Conservation (phyloP, 2,329 filamentous ascomycete genomes). For the Paraphaeosphaeria minitans region DNA sequence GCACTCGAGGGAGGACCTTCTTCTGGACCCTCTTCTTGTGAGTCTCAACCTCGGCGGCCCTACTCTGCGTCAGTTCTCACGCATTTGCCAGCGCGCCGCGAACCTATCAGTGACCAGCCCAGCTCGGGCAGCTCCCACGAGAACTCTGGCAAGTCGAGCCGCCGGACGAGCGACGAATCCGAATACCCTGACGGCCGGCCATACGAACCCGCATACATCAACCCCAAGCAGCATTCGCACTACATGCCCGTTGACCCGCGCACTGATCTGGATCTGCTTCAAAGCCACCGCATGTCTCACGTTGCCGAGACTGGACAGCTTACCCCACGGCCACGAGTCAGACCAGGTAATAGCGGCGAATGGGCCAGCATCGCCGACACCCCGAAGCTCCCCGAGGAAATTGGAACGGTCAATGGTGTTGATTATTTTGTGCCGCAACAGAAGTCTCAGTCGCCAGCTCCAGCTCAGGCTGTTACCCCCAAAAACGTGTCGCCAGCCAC, state of each 20-base stretch:
- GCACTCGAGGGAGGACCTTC: slow-evolving; percentile 35
- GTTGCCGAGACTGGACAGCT: slow-evolving; percentile 58
- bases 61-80: slow-evolving; percentile 8
- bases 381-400: slow-evolving; percentile 26
- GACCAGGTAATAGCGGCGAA: slow-evolving; percentile 44
- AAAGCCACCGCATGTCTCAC: slow-evolving; percentile 55
- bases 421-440: slow-evolving; percentile 45
- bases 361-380: slow-evolving; percentile 46
- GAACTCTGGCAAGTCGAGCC: slow-evolving; percentile 40
- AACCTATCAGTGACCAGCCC: slow-evolving; percentile 19
- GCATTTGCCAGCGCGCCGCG: slow-evolving; percentile 28
- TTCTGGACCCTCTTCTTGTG: slow-evolving; percentile 35
- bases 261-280: slow-evolving; percentile 48
- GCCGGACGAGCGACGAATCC: slow-evolving; percentile 42
- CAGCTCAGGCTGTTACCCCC: slow-evolving; percentile 23
- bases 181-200: slow-evolving; percentile 43
- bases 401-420: slow-evolving; percentile 40
- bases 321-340: slow-evolving; percentile 45
- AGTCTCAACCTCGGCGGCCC: slow-evolving; percentile 8
- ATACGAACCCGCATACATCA: slow-evolving; percentile 44
- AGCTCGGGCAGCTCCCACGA: slow-evolving; percentile 28
- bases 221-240: slow-evolving; percentile 24
- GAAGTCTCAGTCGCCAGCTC: slow-evolving; percentile 45
- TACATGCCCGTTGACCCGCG: slow-evolving; percentile 37
- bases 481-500: slow-evolving; percentile 24